phyloP scores from a whole-genome alignment of 495 filamentous ascomycete species.

The Neurospora sp. region DNA sequence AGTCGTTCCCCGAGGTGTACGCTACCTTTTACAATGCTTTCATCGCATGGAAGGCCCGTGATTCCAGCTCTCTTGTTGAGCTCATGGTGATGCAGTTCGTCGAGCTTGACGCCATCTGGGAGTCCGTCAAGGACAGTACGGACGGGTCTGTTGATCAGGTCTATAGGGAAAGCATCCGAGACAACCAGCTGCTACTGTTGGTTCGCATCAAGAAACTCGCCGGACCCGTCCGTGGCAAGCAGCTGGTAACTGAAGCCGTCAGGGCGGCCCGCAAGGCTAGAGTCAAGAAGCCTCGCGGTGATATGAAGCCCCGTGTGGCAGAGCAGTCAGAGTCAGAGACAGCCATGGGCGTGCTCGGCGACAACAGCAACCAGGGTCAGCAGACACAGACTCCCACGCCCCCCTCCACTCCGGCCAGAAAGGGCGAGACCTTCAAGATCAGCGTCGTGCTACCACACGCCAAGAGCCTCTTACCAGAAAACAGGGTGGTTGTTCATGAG shows the following conservation, averaged over 20 bases:
- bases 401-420: constrained; percentile 27
- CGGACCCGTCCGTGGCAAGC: constrained; percentile 70
- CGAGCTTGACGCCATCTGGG: constrained; percentile 91
- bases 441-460: constrained; percentile 28
- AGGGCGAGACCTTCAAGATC: constrained; percentile 26
- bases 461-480: constrained; percentile 60
- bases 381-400: constrained; percentile 33
- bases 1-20: constrained; percentile 59
- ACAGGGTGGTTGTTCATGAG: constrained; percentile 81
- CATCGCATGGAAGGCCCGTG: constrained; percentile 87
- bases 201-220: constrained; percentile 84
- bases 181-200: constrained; percentile 85
- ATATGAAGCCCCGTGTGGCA: constrained; percentile 57
- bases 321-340: constrained; percentile 31
- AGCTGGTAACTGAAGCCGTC: constrained; percentile 73
- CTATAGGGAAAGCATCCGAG: constrained; percentile 83
- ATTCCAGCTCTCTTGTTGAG: constrained; percentile 79
- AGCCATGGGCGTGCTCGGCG: constrained; percentile 27
- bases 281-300: constrained; percentile 58
- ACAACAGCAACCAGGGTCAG: constrained; percentile 20
- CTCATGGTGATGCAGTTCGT: constrained; percentile 95
- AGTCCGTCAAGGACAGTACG: constrained; percentile 85
- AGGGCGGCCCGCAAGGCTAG: constrained; percentile 65
- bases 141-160: constrained; percentile 79
- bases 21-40: constrained; percentile 84